phyloP scores from a whole-genome alignment of 371 early-diverging fungal species.

The Mucor plumbeus region DNA sequence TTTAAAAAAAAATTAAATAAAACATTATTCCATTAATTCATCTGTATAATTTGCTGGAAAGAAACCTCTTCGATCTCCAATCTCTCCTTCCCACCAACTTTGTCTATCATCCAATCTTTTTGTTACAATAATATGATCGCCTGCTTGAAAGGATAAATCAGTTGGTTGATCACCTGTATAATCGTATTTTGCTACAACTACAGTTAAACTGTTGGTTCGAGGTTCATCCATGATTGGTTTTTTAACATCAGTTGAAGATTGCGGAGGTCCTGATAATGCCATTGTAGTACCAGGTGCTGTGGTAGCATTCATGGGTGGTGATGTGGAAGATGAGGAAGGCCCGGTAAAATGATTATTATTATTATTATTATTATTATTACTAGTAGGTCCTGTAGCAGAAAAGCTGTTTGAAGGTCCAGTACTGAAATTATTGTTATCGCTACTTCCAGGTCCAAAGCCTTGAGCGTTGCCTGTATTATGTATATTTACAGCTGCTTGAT shows the following conservation, averaged over 20 bases:
- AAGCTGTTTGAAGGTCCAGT: background rate
- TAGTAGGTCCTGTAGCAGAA: background rate
- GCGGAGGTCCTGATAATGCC: background rate
- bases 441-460: background rate
- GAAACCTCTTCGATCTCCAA: conserved; percentile 62
- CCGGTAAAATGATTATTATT: background rate
- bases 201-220: conserved; percentile 14
- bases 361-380: background rate
- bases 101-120: conserved; percentile 63
- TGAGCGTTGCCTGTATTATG: conserved; percentile 4
- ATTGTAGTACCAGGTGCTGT: background rate
- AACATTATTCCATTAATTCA: conserved; percentile 16
- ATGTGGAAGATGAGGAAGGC: conserved; percentile 1
- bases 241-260: background rate
- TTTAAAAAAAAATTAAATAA: conserved; percentile 4
- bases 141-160: conserved; percentile 75
- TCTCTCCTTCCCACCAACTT: conserved; percentile 83
- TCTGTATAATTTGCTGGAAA: conserved; percentile 53
- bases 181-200: conserved; percentile 75
- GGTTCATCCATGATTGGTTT: background rate
- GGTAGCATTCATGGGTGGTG: conserved; percentile 1
- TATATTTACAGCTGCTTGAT: conserved; percentile 4
- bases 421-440: background rate
- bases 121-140: conserved; percentile 76
- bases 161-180: conserved; percentile 66